Percentiles rank a stretch among this genome's conserved stretches.
Conservation (phyloP, 768 basidiomycete genomes). For the Pleurotus platypus region DNA sequence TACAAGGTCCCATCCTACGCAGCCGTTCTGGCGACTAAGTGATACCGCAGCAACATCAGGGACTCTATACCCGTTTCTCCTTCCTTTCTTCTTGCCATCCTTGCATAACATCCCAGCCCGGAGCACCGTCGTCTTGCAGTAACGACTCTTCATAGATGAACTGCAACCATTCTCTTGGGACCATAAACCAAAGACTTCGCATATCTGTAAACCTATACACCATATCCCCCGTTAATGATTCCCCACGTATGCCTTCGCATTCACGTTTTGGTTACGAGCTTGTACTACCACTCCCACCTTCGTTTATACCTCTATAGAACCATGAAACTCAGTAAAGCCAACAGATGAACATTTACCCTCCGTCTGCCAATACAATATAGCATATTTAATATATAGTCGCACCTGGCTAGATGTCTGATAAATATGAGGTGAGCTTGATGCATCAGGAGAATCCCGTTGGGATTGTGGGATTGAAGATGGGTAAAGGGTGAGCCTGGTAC, state of each 20-base stretch:
- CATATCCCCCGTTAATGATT: neutral
- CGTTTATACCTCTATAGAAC: neutral
- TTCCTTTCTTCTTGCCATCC: neutral
- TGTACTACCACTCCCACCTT: neutral
- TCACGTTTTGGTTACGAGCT: neutral
- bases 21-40: constrained; percentile 6
- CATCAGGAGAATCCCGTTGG: constrained; percentile 41
- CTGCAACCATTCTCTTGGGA: constrained; percentile 2
- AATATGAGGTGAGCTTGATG: neutral
- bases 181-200: neutral
- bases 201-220: neutral
- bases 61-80: neutral
- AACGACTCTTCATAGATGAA: constrained; percentile 1
- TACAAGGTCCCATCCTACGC: constrained; percentile 10
- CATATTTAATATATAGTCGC: constrained; percentile 6
- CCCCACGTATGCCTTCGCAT: neutral
- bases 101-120: neutral
- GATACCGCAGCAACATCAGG: neutral
- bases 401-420: neutral
- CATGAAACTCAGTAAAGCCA: neutral
- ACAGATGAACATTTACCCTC: neutral
- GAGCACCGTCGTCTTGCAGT: constrained; percentile 2
- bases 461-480: constrained; percentile 59
- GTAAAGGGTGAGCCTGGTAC: constrained; percentile 63
- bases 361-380: neutral